Conservation (phyloP, 169 alveolate species). For the Plasmodium gonderi region DNA sequence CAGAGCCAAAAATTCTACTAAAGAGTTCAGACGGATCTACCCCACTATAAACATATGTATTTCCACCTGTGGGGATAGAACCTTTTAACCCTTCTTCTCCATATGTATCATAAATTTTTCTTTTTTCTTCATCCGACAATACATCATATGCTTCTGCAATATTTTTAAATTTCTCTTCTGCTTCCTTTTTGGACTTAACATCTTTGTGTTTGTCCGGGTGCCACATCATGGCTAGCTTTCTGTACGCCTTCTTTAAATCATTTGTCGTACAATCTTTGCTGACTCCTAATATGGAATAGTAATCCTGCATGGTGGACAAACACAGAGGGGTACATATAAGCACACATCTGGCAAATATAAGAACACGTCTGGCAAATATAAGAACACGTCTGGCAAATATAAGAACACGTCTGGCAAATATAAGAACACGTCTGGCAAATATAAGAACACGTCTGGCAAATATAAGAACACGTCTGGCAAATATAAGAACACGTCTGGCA, state of each 20-base stretch:
- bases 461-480: too few species aligned
- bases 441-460: too few species aligned
- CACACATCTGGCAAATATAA: too few species aligned
- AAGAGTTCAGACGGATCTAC: conserved; percentile 89
- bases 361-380: too few species aligned
- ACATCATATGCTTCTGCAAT: conserved; percentile 96
- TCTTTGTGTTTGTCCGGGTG: conserved; percentile 98
- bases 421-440: too few species aligned
- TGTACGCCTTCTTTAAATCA: conserved; percentile 93
- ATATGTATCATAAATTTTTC: conserved; percentile 94
- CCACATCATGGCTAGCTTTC: conserved; percentile 92
- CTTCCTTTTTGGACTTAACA: conserved; percentile 81
- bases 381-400: too few species aligned
- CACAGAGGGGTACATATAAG: conserved; percentile 23
- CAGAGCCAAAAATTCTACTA: conserved; percentile 86
- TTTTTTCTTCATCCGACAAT: conserved; percentile 95
- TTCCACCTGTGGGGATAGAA: conserved; percentile 79
- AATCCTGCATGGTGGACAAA: conserved; percentile 67
- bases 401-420: too few species aligned
- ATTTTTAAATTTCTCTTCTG: conserved; percentile 92
- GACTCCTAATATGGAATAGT: conserved; percentile 83
- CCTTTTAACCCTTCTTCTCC: conserved; percentile 97
- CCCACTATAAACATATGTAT: conserved; percentile 78
- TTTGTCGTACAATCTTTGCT: conserved; percentile 84
- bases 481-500: too few species aligned